Evolutionary conservation across 2,329 filamentous ascomycete genomes (phyloP), one percentile per base, ranked within the genome.

Genomic region (Saccharata proteae): DNA sequence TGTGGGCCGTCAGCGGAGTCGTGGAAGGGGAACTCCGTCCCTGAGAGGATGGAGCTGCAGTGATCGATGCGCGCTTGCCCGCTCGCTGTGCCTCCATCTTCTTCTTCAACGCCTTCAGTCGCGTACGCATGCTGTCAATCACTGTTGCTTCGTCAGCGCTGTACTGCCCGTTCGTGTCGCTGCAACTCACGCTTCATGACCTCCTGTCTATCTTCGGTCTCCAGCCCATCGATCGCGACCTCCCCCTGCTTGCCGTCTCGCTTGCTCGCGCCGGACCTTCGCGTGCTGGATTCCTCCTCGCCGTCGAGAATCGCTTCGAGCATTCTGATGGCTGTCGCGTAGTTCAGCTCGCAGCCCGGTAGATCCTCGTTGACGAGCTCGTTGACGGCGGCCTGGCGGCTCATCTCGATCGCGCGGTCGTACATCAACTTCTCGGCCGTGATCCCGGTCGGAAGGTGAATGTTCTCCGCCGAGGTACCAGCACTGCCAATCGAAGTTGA

Each of bases 401-500:
- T 94, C 90, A 98, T 96, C 54, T 98, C 90, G 14, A 96, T 64
- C 1, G 90, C 90, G 27, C 90, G 81, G 45, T 98, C 90, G 51
- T 94, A 98, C 85, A 98, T 94, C 26, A 98, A 65, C 58, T 86
- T 93, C 61, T 96, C 90, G 0, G 90, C 90, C 14, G 85, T 94
- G 34, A 94, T 77, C 1, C 88, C 90, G 2, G 82, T 75, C 10
- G 82, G 93, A 16, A 98, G 68, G 28, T 80, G 72, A 16, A 94
- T 84, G 31, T 82, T 79, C 38, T 90, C 83, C 2, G 74, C 69
- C 11, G 78, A 77, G 5, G 33, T 35, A n/a, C 68, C 70, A 34
- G 75, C 62, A 3, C 65, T 65, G 10, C 69, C 66, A 2, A 66
- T 67, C 3, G 70, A 67, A 19, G 65, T 62, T 2, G 69, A 71